These are phyloP conservation scores for Vaccinium macrocarpon DNA, from an alignment of 148 eudicot species.

Conservation along the genomic window DNA sequence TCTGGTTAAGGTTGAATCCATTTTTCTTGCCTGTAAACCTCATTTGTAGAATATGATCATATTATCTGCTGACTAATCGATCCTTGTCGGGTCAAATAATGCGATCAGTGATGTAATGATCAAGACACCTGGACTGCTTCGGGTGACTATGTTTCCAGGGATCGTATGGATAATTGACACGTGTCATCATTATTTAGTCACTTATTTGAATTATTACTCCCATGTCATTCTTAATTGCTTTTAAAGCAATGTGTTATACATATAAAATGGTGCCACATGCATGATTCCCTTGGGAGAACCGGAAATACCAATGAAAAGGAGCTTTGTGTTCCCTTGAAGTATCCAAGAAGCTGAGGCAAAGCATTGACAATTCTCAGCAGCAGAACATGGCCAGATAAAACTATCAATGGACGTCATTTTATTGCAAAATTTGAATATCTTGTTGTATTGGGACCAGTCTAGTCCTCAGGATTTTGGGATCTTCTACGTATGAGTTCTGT, in stretches of 20 bases:
- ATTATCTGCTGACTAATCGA: not conserved
- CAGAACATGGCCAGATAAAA: not conserved
- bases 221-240: not conserved
- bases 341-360: constrained; percentile 2
- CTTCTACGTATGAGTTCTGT: not conserved
- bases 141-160: not conserved
- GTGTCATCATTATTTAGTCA: not conserved
- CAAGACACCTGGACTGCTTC: not conserved
- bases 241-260: not conserved
- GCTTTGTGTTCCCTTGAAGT: not conserved
- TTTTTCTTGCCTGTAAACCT: constrained; percentile 1
- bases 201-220: too few species aligned
- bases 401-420: not conserved
- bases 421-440: not conserved
- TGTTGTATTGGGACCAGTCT: not conserved
- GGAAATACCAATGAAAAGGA: not conserved
- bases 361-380: constrained; percentile 4
- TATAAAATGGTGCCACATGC: constrained; percentile 11
- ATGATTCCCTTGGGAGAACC: not conserved
- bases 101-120: not conserved
- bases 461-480: not conserved
- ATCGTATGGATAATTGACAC: not conserved
- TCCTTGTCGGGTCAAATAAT: not conserved
- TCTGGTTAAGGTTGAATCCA: not conserved
- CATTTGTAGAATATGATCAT: not conserved